Conservation (phyloP, 108 stramenopile genomes). For the Cylindrotheca fusiformis region DNA sequence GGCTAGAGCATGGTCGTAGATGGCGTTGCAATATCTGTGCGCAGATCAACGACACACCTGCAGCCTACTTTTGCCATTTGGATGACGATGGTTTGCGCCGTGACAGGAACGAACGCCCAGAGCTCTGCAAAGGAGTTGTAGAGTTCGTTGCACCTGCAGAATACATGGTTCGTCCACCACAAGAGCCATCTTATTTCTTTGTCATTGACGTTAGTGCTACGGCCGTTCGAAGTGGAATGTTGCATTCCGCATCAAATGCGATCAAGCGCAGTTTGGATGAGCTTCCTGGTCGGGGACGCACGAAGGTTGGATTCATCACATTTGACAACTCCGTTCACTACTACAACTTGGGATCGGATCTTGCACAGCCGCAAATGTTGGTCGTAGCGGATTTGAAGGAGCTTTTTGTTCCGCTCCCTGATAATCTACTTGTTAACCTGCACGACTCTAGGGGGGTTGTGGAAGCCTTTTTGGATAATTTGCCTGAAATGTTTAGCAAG, state of each 20-base stretch:
- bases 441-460: slow-evolving; percentile 83
- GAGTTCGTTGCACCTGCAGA: slow-evolving; percentile 94
- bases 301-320: slow-evolving; percentile 93
- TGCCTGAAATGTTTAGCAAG: slow-evolving; percentile 91
- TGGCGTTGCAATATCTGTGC: slow-evolving; percentile 99
- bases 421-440: slow-evolving; percentile 95
- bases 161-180: slow-evolving; percentile 99
- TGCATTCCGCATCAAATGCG: slow-evolving; percentile 71
- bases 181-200: slow-evolving; percentile 96
- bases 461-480: slow-evolving; percentile 88
- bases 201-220: slow-evolving; percentile 91
- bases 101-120: slow-evolving; percentile 89
- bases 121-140: slow-evolving; percentile 83
- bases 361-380: slow-evolving; percentile 90
- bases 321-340: slow-evolving; percentile 95
- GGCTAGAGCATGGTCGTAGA: slow-evolving; percentile 92
- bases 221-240: slow-evolving; percentile 88
- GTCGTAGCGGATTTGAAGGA: slow-evolving; percentile 94
- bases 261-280: slow-evolving; percentile 87
- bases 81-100: slow-evolving; percentile 87
- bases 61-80: slow-evolving; percentile 95
- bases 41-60: slow-evolving; percentile 87
- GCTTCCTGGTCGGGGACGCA: slow-evolving; percentile 84
- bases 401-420: slow-evolving; percentile 93
- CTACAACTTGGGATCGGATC: slow-evolving; percentile 86